phyloP scores from a whole-genome alignment of 2,329 filamentous ascomycete genomes.

The Cladophialophora chaetospira region DNA sequence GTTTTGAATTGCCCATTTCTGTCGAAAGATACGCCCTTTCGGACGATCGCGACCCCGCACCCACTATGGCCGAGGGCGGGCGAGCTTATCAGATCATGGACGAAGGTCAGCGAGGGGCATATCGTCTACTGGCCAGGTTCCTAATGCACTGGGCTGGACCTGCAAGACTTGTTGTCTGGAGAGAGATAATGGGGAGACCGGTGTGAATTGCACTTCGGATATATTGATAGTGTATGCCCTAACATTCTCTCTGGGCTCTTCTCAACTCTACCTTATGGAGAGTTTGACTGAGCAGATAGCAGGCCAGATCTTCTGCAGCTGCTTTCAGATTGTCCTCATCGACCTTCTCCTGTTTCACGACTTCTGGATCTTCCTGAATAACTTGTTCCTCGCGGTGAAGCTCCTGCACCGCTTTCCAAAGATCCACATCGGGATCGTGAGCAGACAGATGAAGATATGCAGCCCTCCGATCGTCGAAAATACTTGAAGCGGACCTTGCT shows the following conservation, averaged over 20 bases:
- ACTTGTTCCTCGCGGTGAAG: conserved; percentile 37
- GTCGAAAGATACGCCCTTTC: background rate
- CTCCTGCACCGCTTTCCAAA: conserved; percentile 29
- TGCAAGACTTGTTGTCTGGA: background rate
- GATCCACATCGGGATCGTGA: conserved; percentile 32
- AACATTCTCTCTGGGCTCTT: no score
- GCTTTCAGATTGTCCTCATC: no score
- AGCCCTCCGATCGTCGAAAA: conserved; percentile 40
- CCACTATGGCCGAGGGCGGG: background rate
- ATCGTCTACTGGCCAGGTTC: background rate
- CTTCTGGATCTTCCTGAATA: conserved; percentile 24
- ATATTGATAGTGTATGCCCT: no score
- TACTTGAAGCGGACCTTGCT: conserved; percentile 39
- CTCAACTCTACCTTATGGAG: no score
- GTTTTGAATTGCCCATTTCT: no score
- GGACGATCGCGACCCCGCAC: background rate
- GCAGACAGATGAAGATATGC: conserved; percentile 37
- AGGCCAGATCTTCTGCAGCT: no score
- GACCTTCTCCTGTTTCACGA: no score
- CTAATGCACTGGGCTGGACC: no score
- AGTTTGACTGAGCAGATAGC: no score
- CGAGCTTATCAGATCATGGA: background rate
- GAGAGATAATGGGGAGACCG: no score
- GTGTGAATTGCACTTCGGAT: no score
- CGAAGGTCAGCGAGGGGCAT: background rate